Percentiles rank a stretch among this genome's conserved stretches.
These are phyloP conservation scores for Boletus sp. DNA, from an alignment of 768 basidiomycete species.

Conservation along the genomic window DNA sequence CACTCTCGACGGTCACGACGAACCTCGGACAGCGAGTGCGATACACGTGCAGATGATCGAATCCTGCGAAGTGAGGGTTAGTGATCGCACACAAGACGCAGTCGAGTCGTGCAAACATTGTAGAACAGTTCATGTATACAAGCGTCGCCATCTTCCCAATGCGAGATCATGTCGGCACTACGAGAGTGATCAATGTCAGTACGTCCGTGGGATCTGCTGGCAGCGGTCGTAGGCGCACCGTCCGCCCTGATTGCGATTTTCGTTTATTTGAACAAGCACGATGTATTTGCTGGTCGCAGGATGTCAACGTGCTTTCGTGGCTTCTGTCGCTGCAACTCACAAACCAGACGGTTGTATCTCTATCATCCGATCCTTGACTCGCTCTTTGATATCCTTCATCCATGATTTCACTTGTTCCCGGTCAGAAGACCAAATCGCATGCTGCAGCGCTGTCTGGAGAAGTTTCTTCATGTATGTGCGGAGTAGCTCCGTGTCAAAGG, in stretches of 20 bases:
- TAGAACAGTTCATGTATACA: slow-evolving; percentile 76
- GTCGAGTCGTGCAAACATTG: slow-evolving; percentile 53
- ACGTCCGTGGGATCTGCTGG: slow-evolving; percentile 1
- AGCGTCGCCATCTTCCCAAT: slow-evolving; percentile 85
- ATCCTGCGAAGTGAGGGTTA: slow-evolving; percentile 48
- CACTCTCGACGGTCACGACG: slow-evolving; percentile 25
- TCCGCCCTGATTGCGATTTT: slow-evolving; percentile 83
- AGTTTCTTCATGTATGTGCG: slow-evolving; percentile 83
- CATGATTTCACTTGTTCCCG: slow-evolving; percentile 67
- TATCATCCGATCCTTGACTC: slow-evolving; percentile 83
- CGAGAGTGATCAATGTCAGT: slow-evolving; percentile 2
- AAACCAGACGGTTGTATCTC: slow-evolving; percentile 80
- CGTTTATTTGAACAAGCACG: slow-evolving; percentile 80
- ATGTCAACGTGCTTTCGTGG: slow-evolving; percentile 15
- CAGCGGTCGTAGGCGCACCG: slow-evolving; percentile 50
- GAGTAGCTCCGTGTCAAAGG: slow-evolving; percentile 71
- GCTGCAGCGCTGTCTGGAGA: slow-evolving; percentile 65
- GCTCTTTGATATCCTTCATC: slow-evolving; percentile 83
- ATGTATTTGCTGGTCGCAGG: slow-evolving; percentile 68
- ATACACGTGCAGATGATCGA: slow-evolving; percentile 66
- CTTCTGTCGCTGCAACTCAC: slow-evolving; percentile 46
- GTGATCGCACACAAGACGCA: slow-evolving; percentile 5
- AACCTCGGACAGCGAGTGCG: slow-evolving; percentile 57
- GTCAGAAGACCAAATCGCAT: slow-evolving; percentile 65
- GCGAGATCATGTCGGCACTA: slow-evolving; percentile 80